phyloP scores from a whole-genome alignment of 108 stramenopile species.

The Phaeodactylum tricornutum region DNA sequence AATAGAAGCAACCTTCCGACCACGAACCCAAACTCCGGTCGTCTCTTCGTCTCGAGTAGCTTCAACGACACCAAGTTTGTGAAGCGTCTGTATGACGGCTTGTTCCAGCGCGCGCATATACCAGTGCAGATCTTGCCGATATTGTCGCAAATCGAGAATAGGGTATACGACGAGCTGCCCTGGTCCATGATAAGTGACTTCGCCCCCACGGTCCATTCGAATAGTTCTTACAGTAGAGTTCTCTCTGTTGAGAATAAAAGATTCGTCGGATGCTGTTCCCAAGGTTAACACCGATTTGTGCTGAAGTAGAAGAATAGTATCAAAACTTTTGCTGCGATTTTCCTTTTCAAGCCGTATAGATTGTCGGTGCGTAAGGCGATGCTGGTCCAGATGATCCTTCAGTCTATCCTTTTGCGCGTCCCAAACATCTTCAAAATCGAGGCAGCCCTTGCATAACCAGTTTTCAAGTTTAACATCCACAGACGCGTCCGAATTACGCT shows the following conservation, averaged over 20 bases:
- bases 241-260: constrained; percentile 29
- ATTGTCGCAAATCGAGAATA: constrained; percentile 79
- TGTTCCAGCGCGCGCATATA: constrained; percentile 92
- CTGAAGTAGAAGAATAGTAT: constrained; percentile 60
- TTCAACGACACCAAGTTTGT: background rate
- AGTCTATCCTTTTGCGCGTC: constrained; percentile 1
- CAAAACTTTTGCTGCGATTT: constrained; percentile 13
- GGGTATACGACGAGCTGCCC: constrained; percentile 95
- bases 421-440: too few relatives aligned
- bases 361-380: background rate
- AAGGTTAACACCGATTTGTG: constrained; percentile 79
- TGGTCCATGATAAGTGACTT: constrained; percentile 97
- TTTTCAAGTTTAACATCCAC: too few relatives aligned
- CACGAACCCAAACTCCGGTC: constrained; percentile 88
- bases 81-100: constrained; percentile 32
- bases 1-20: constrained; percentile 85
- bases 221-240: constrained; percentile 30
- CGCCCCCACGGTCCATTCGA: constrained; percentile 92
- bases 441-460: too few relatives aligned
- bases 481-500: too few relatives aligned
- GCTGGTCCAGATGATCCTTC: constrained; percentile 3
- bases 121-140: constrained; percentile 95
- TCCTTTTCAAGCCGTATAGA: background rate
- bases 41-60: constrained; percentile 42
- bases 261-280: constrained; percentile 71